Percentiles rank a stretch among this genome's conserved stretches.
Evolutionary conservation across 148 eudicot genomes (phyloP).

Genomic region (Rhododendron simsii): DNA sequence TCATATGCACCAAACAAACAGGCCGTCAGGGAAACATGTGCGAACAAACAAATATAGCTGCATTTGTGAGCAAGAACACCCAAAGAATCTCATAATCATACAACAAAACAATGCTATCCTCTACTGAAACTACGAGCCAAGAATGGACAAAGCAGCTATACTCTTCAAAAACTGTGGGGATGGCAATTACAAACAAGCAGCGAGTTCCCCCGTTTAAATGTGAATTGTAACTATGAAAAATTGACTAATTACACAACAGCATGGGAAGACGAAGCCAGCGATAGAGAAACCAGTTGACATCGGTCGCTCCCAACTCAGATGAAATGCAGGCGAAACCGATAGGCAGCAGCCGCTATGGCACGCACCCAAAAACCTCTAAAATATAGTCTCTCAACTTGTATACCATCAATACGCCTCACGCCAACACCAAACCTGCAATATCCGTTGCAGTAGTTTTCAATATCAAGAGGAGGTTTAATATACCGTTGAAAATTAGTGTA

Average conservation of each 20-base stretch:
- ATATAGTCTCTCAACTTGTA: slow-evolving; percentile 3
- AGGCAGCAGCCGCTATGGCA: neutral
- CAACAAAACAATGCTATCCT: neutral
- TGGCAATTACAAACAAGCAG: neutral
- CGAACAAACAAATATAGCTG: neutral
- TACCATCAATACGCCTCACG: neutral
- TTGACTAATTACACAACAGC: slow-evolving; percentile 17
- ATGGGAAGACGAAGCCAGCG: neutral
- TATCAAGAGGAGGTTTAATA: neutral
- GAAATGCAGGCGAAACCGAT: neutral
- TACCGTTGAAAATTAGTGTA: neutral
- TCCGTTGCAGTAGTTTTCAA: neutral
- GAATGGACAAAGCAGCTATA: slow-evolving; percentile 1
- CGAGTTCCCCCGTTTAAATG: neutral
- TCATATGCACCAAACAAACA: neutral
- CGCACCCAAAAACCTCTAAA: neutral
- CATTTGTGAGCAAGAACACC: neutral
- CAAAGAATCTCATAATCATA: neutral
- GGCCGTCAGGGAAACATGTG: neutral
- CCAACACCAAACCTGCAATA: slow-evolving; percentile 17
- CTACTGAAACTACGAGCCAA: neutral
- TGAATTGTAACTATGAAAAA: neutral
- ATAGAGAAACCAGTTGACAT: neutral
- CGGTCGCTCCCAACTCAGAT: neutral
- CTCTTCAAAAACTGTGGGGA: neutral